A percentile compares a stretch with the other conserved stretches of the same genome.
Conservation (phyloP, 306 rosid species). For the Elaeagnus macrophylla region DNA sequence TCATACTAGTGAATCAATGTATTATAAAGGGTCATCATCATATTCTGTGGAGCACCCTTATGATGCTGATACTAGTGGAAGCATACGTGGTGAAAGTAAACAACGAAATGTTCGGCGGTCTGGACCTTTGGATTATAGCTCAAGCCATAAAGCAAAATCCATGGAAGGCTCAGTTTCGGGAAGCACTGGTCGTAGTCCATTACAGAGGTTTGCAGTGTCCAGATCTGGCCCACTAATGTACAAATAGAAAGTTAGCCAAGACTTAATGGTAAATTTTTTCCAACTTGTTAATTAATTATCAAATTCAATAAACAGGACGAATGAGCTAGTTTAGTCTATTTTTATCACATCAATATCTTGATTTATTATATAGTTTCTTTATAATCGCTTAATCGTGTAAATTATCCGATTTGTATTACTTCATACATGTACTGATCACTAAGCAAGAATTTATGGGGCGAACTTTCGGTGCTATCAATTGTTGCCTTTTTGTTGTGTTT, state of each 20-base stretch:
- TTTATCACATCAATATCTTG: no score
- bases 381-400: no score
- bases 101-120: slow-evolving; percentile 62
- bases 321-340: no score
- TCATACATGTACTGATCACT: no score
- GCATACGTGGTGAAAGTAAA: slow-evolving; percentile 36
- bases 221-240: slow-evolving; percentile 90
- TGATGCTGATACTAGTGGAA: slow-evolving; percentile 41
- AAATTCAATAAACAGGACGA: no score
- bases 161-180: slow-evolving; percentile 81
- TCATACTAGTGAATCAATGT: slow-evolving; percentile 48
- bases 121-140: slow-evolving; percentile 89
- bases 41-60: slow-evolving; percentile 46
- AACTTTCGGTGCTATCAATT: no score
- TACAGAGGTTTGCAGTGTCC: slow-evolving; percentile 93
- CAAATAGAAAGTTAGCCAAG: slow-evolving; percentile 43
- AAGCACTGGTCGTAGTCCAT: slow-evolving; percentile 81
- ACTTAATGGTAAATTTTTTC: slow-evolving; percentile 27
- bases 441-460: no score
- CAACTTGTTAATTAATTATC: no score
- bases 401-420: no score
- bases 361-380: no score
- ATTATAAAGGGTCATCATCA: slow-evolving; percentile 64
- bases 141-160: slow-evolving; percentile 51
- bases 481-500: no score